Conservation (phyloP, 371 early-diverging fungal species). For the Enteropsectra breve region DNA sequence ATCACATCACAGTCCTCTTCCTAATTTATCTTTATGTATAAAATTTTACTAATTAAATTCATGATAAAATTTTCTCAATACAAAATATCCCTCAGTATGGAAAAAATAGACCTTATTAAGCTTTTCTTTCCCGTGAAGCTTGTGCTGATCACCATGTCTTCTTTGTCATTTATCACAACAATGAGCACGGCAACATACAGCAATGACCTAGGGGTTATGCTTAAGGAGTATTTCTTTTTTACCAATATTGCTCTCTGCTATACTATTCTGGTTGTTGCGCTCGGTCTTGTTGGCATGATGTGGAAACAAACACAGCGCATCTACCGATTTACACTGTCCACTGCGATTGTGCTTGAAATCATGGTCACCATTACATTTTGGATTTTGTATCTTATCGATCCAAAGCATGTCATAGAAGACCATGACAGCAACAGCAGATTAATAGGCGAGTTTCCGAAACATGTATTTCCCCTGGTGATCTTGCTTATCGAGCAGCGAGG, state of each 20-base stretch:
- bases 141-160: too few species aligned
- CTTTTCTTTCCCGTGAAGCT: too few species aligned
- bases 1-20: too few species aligned
- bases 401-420: constrained; percentile 6
- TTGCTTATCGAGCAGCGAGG: not conserved
- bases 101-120: too few species aligned
- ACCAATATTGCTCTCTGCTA: constrained; percentile 11
- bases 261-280: not conserved
- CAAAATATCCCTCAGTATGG: too few species aligned
- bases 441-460: constrained; percentile 6
- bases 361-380: constrained; percentile 14
- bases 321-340: not conserved
- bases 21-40: too few species aligned
- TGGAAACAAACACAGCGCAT: not conserved
- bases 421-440: not conserved
- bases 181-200: too few species aligned
- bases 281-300: not conserved
- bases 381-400: constrained; percentile 13
- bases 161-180: too few species aligned
- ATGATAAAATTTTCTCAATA: too few species aligned
- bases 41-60: too few species aligned
- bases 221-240: constrained; percentile 14
- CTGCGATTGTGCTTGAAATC: not conserved
- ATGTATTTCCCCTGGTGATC: constrained; percentile 2
- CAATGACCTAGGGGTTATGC: too few species aligned